A percentile compares a stretch with the other conserved stretches of the same genome.
Evolutionary conservation across 495 filamentous ascomycete genomes (phyloP).

Genomic region (Trichoderma reesei): DNA sequence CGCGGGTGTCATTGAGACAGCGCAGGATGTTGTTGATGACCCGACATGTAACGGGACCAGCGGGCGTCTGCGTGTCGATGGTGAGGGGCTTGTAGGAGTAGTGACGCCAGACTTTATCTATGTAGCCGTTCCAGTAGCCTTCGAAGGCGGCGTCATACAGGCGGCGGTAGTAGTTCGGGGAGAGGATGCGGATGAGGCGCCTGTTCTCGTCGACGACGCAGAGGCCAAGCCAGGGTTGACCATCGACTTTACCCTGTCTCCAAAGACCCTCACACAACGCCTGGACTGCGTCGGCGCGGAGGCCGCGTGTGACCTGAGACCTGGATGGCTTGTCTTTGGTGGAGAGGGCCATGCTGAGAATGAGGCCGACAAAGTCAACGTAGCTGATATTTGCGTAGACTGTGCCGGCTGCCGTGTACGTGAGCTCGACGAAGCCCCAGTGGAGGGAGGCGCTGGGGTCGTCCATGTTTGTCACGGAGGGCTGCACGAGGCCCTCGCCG

Average conservation of each 20-base stretch:
- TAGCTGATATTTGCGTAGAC: constrained; percentile 38
- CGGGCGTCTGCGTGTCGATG: constrained; percentile 28
- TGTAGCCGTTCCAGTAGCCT: constrained; percentile 30
- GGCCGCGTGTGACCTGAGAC: constrained; percentile 27
- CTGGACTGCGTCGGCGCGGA: constrained; percentile 22
- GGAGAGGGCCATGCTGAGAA: constrained; percentile 30
- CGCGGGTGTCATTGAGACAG: constrained; percentile 29
- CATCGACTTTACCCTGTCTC: constrained; percentile 24
- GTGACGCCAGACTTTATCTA: constrained; percentile 31
- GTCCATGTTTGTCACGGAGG: constrained; percentile 31
- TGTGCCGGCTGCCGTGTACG: neutral
- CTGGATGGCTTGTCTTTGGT: constrained; percentile 15
- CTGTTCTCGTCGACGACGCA: constrained; percentile 24
- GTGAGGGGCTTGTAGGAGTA: constrained; percentile 26
- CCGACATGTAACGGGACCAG: constrained; percentile 30
- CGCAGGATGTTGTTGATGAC: constrained; percentile 22
- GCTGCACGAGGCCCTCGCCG: constrained; percentile 30
- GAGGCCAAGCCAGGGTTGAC: constrained; percentile 30
- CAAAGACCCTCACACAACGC: constrained; percentile 29
- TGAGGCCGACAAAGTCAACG: constrained; percentile 39
- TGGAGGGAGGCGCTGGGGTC: constrained; percentile 18
- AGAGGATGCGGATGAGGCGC: constrained; percentile 28
- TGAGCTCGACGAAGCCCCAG: constrained; percentile 22
- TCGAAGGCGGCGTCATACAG: constrained; percentile 21
- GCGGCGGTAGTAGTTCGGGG: constrained; percentile 27